Percentiles rank a stretch among this genome's conserved stretches.
These are phyloP conservation scores for Xylariales sp. DNA, from an alignment of 2,329 filamentous ascomycete genomes.

Conservation along the genomic window DNA sequence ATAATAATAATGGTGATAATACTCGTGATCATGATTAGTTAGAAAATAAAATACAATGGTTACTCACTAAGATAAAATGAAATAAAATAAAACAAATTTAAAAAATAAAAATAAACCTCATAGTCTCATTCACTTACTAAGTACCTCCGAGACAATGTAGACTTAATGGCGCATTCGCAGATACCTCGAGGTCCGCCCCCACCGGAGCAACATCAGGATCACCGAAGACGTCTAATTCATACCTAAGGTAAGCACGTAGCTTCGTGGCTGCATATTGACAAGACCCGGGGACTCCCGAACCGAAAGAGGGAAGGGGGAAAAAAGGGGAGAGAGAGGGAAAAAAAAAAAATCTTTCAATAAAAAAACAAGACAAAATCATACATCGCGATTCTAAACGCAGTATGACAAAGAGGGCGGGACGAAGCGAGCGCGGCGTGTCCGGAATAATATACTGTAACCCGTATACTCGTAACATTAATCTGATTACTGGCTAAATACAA, in stretches of 20 bases:
- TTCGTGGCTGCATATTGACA: not conserved
- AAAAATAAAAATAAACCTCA: not conserved
- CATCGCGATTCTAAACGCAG: not conserved
- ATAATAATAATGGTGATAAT: not conserved
- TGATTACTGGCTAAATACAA: slow-evolving; percentile 9
- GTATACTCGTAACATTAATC: not conserved
- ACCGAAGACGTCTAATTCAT: too few species aligned
- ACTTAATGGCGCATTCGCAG: not conserved
- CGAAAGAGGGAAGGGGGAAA: too few species aligned
- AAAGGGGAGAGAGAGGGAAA: too few species aligned
- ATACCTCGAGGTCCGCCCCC: not conserved
- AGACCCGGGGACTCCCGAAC: not conserved
- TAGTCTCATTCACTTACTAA: not conserved
- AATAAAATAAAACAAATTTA: not conserved
- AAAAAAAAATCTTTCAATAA: too few species aligned
- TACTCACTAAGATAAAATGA: too few species aligned
- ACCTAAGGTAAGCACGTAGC: not conserved
- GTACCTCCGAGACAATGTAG: not conserved
- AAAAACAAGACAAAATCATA: not conserved
- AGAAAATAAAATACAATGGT: not conserved
- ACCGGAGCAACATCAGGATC: not conserved
- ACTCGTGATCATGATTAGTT: not conserved
- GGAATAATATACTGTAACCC: not conserved
- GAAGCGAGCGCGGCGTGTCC: slow-evolving; percentile 11
- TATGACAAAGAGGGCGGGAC: not conserved